Percentiles rank a stretch among this genome's conserved stretches.
phyloP scores from a whole-genome alignment of 805 yeast species.

The Schizosaccharomyces japonicus region DNA sequence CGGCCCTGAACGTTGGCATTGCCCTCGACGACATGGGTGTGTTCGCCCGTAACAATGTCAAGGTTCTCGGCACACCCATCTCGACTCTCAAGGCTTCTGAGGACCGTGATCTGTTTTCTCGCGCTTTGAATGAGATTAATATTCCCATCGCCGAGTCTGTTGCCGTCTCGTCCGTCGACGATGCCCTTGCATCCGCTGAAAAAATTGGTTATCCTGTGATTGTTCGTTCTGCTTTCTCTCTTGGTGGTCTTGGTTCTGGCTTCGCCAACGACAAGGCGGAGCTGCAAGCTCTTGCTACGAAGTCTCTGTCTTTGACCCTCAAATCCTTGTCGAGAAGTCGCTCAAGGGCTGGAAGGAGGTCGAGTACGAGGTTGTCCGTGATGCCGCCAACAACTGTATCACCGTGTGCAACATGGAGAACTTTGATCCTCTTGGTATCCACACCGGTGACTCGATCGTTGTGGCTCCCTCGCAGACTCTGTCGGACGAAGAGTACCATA shows the following conservation, averaged over 20 bases:
- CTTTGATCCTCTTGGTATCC: slow-evolving; percentile 94
- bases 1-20: slow-evolving; percentile 89
- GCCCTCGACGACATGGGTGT: slow-evolving; percentile 86
- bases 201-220: slow-evolving; percentile 82
- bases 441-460: slow-evolving; percentile 96
- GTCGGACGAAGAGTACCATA: slow-evolving; percentile 89
- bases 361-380: slow-evolving; percentile 96
- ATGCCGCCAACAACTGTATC: slow-evolving; percentile 88
- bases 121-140: slow-evolving; percentile 80
- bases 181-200: slow-evolving; percentile 75
- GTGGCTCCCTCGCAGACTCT: slow-evolving; percentile 96
- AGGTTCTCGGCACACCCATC: slow-evolving; percentile 94
- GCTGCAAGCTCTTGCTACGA: slow-evolving; percentile 66
- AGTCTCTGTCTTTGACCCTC: slow-evolving; percentile 72
- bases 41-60: slow-evolving; percentile 68
- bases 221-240: slow-evolving; percentile 89
- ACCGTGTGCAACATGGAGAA: slow-evolving; percentile 99
- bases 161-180: slow-evolving; percentile 84
- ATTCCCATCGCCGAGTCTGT: slow-evolving; percentile 93
- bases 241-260: slow-evolving; percentile 96
- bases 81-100: slow-evolving; percentile 87
- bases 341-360: slow-evolving; percentile 98
- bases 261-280: slow-evolving; percentile 70
- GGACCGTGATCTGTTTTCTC: slow-evolving; percentile 88
- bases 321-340: slow-evolving; percentile 70